These are phyloP conservation scores for Leishmania gerbilli DNA, from an alignment of 208 protist species.

Conservation along the genomic window DNA sequence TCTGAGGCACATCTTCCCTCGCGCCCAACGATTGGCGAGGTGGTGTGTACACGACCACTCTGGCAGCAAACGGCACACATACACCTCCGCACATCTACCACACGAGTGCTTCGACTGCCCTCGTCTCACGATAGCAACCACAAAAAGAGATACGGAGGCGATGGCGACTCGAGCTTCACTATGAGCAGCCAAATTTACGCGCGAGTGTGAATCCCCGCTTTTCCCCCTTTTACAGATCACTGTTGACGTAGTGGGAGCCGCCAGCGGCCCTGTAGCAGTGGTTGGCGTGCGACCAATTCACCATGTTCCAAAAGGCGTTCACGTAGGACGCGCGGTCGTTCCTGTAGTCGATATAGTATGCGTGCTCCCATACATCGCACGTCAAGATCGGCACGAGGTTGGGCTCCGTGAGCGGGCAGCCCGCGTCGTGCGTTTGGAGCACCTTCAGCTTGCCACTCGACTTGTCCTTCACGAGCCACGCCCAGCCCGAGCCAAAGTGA, in stretches of 20 bases:
- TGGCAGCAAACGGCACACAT: neutral
- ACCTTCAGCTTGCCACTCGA: constrained; percentile 84
- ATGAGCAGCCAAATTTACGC: neutral
- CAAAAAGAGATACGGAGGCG: neutral
- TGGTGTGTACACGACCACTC: neutral
- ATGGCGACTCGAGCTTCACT: neutral
- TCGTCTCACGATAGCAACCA: neutral
- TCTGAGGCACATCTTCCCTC: neutral
- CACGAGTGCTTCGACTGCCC: neutral
- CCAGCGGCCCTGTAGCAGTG: constrained; percentile 14
- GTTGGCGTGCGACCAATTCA: constrained; percentile 23
- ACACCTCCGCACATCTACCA: neutral
- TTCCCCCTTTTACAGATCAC: constrained; percentile 22
- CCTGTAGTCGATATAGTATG: constrained; percentile 96
- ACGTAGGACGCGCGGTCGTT: constrained; percentile 92
- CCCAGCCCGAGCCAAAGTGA: constrained; percentile 96
- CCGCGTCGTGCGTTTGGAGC: constrained; percentile 81
- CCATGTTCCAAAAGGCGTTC: constrained; percentile 92
- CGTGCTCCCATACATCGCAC: constrained; percentile 96
- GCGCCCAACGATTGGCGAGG: neutral
- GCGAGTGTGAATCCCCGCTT: neutral
- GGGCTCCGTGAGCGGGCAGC: constrained; percentile 69
- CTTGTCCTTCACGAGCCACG: constrained; percentile 92
- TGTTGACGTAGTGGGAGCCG: constrained; percentile 18
- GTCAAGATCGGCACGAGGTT: constrained; percentile 81